Evolutionary conservation across 169 alveolate species (phyloP), one percentile per base, ranked within the genome.

Genomic region (Plasmodium gonderi): DNA sequence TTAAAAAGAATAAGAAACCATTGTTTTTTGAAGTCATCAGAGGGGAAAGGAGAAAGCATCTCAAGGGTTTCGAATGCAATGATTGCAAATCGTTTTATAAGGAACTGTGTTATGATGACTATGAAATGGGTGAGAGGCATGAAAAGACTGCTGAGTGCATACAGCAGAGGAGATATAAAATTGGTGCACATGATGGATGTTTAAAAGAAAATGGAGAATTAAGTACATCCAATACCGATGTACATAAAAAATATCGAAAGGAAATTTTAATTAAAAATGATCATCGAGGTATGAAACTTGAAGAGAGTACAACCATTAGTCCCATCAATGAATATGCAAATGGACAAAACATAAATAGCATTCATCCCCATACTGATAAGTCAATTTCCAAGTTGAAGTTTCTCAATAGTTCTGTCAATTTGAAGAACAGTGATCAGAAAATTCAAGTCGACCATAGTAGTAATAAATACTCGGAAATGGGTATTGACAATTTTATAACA

Each of bases 51-150:
- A 31, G 92, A 40, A 83, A 74, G 77, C 49, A 72, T 72, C 64
- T 83, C n/a, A 51, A 31, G 26, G 92, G 92, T n/a, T 83, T 83
- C 44, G 92, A 83, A 29, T 83, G 92, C 65, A 44, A 72, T 8
- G 92, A 83, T n/a, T 83, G 92, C 65, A 83, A 74, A 69, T 69
- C 76, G 17, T 83, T 83, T 72, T 83, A 83, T 83, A 76, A 83
- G 40, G 92, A 83, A 83, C 51, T 83, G 65, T 83, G 38, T 72
- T 83, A 67, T 14, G 92, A 83, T 40, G 44, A 44, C 40, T 49
- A 42, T 26, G 92, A 83, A 33, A 11, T 4, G 12, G 69, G 64
- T 40, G 20, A 26, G 20, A 68, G 20, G 20, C n/a, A 68, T 23
- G n/a, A 29, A 68, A 11, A 17, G 26, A 40, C 49, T 33, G n/a